Conservation (phyloP, 2,329 filamentous ascomycete genomes). For the Arthrinium phaeospermum region DNA sequence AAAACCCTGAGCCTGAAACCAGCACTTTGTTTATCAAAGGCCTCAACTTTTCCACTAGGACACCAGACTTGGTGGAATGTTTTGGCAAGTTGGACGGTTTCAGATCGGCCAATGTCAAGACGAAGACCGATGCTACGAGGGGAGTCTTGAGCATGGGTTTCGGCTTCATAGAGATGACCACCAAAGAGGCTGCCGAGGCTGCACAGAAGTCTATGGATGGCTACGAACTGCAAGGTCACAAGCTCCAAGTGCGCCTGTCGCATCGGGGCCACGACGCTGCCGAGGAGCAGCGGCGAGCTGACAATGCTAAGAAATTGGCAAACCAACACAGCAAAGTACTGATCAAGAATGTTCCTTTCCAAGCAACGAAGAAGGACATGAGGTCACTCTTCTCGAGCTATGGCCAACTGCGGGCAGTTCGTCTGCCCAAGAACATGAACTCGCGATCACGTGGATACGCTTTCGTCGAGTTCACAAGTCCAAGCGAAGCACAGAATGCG, state of each 20-base stretch:
- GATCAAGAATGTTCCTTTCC: slow-evolving; percentile 98
- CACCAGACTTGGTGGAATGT: slow-evolving; percentile 72
- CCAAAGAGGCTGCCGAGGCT: slow-evolving; percentile 76
- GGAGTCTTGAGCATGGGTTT: slow-evolving; percentile 96
- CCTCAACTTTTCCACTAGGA: slow-evolving; percentile 89
- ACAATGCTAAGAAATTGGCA: slow-evolving; percentile 80
- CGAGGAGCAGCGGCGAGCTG: slow-evolving; percentile 82
- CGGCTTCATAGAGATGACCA: slow-evolving; percentile 89
- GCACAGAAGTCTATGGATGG: slow-evolving; percentile 89
- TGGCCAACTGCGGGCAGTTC: slow-evolving; percentile 89
- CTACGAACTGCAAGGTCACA: slow-evolving; percentile 84
- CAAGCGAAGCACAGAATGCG: slow-evolving; percentile 87
- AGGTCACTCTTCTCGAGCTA: slow-evolving; percentile 85
- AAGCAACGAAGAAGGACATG: slow-evolving; percentile 91
- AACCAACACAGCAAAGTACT: slow-evolving; percentile 87
- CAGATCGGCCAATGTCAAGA: slow-evolving; percentile 88
- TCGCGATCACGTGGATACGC: slow-evolving; percentile 88
- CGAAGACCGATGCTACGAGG: slow-evolving; percentile 90
- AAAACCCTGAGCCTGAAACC: slow-evolving; percentile 63
- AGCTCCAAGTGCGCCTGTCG: slow-evolving; percentile 82
- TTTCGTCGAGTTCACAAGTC: slow-evolving; percentile 93
- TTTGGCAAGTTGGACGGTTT: slow-evolving; percentile 89
- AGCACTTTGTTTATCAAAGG: slow-evolving; percentile 94
- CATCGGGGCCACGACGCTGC: slow-evolving; percentile 88
- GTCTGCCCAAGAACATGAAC: slow-evolving; percentile 95